A percentile compares a stretch with the other conserved stretches of the same genome.
Conservation (phyloP, 2,329 filamentous ascomycete species). For the Thelonectria olida region DNA sequence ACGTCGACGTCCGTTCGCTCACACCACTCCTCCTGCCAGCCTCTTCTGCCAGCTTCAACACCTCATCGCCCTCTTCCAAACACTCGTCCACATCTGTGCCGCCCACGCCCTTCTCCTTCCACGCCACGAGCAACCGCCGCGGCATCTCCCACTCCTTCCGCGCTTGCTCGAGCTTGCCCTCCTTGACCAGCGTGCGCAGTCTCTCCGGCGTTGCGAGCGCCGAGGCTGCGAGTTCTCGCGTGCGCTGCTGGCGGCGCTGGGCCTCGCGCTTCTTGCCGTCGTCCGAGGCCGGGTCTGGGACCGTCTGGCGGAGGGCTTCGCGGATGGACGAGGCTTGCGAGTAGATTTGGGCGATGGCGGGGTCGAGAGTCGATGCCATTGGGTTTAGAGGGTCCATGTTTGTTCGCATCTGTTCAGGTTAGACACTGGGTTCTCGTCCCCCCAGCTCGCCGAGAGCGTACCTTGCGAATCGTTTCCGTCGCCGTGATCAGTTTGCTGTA, state of each 20-base stretch:
- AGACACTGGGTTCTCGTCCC: conserved; percentile 8
- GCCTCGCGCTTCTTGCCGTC: conserved; percentile 47
- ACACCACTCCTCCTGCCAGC: conserved; percentile 25
- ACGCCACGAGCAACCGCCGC: conserved; percentile 58
- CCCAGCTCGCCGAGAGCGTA: conserved; percentile 35
- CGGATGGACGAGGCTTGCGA: conserved; percentile 65
- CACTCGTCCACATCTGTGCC: conserved; percentile 63
- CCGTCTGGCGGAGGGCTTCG: conserved; percentile 57
- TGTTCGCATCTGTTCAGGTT: conserved; percentile 69
- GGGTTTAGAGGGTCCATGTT: conserved; percentile 84
- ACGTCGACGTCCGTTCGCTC: conserved; percentile 33
- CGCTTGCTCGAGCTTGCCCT: conserved; percentile 70
- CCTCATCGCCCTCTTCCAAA: conserved; percentile 64
- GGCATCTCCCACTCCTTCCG: conserved; percentile 65
- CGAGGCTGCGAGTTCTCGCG: conserved; percentile 68
- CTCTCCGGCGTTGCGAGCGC: conserved; percentile 69
- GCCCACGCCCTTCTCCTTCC: conserved; percentile 64
- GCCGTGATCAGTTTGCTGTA: conserved; percentile 97
- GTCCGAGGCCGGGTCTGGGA: conserved; percentile 57
- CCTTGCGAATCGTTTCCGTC: conserved; percentile 91
- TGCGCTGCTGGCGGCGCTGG: conserved; percentile 47
- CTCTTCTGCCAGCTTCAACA: conserved; percentile 43
- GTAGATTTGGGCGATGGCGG: conserved; percentile 80
- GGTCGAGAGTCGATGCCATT: conserved; percentile 76
- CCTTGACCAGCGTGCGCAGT: conserved; percentile 64